Base-by-base conservation (phyloP, 2,329 filamentous ascomycete species). In the Cercospora sp. region DNA sequence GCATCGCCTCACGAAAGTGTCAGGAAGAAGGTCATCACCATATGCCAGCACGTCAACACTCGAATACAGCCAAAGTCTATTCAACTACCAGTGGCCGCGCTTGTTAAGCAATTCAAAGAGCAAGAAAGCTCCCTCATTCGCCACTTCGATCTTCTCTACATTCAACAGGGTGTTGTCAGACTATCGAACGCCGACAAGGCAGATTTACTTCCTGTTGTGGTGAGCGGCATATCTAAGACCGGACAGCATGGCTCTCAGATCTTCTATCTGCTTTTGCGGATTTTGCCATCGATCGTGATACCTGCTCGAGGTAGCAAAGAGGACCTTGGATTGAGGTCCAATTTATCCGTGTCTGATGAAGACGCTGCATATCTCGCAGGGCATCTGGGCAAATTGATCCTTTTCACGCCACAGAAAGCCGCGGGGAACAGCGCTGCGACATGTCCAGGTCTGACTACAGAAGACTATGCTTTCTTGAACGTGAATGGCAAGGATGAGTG, bases 21-120 rank as follows among this genome's bases (percentile, higher is more conserved):
- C 30, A 88, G 94, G 74, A 90, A 90, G 74, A 95, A 94, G 82
- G 87, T 91, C 71, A 88, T 91, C 68, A 84, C 87, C 30, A 84
- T 91, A 71, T 91, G 89, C 76, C 88, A 91, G 77, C 90, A 92
- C 80, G 81, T 92, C 79, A 91, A 89, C 75, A 89, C 88, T 18
- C 82, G 88, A 67, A 83, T 88, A 71, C 86, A 88, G 77, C 81
- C 86, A 72, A 81, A 83, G 77, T 83, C 85, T 8, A 88, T 97
- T 71, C 85, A 94, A 64, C 83, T 99, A 5, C 95, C 95, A 0
- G 93, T 98, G 12, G 86, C 88, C n/a, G 88, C 89, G 16, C 84
- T 99, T 18, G 80, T 98, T 64, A 90, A 93, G 73, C 95, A 98
- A 78, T 97, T 96, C 84, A 96, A 96, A 79, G 87, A 91, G 23